These are phyloP conservation scores for Diplodia sapinea DNA, from an alignment of 2,329 filamentous ascomycete species.

Conservation along the genomic window DNA sequence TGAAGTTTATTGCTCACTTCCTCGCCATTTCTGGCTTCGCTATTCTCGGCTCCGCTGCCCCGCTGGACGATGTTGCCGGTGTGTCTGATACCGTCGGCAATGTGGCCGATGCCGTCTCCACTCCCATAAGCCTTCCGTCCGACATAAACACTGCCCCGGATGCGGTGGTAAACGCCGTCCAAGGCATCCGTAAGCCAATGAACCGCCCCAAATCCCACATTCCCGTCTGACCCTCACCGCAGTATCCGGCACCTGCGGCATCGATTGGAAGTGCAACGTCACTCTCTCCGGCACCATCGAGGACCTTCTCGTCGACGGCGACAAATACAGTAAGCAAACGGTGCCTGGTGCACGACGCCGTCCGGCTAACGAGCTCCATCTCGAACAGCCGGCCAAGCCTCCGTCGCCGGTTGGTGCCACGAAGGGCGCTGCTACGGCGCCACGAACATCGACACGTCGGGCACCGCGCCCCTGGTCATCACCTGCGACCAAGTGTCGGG, in stretches of 20 bases:
- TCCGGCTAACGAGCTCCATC: not conserved
- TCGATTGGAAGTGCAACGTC: not conserved
- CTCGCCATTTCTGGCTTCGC: not conserved
- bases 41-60: not conserved
- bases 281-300: not conserved
- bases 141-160: not conserved
- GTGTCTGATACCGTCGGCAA: not conserved
- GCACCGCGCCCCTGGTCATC: not conserved
- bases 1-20: not conserved
- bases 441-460: not conserved
- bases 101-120: not conserved
- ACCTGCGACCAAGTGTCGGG: not conserved
- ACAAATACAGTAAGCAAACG: not conserved
- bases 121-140: not conserved
- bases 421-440: not conserved
- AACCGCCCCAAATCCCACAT: not conserved
- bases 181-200: not conserved
- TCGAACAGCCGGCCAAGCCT: not conserved
- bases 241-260: not conserved
- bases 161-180: not conserved
- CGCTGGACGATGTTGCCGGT: not conserved
- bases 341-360: not conserved
- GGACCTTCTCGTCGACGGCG: not conserved
- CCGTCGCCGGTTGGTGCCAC: not conserved
- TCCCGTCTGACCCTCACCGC: not conserved